Percentiles rank a stretch among this genome's conserved stretches.
These are phyloP conservation scores for Colletotrichum noveboracense DNA, from an alignment of 2,329 filamentous ascomycete genomes.

Conservation along the genomic window DNA sequence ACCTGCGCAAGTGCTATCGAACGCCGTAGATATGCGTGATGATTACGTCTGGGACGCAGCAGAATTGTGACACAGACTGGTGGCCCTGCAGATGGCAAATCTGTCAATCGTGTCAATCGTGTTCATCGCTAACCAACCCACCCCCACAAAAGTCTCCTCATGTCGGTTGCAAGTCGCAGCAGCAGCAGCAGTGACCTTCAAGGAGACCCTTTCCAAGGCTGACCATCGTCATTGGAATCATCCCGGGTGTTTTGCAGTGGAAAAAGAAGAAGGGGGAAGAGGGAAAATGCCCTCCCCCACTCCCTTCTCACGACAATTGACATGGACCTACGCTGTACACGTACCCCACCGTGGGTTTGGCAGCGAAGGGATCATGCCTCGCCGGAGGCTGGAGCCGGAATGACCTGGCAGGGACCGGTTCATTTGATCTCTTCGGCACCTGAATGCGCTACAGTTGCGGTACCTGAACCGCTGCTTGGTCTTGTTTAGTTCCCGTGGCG, in stretches of 20 bases:
- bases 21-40: neutral
- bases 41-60: neutral
- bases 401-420: neutral
- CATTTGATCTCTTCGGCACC: neutral
- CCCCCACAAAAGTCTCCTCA: constrained; percentile 6
- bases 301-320: neutral
- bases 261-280: neutral
- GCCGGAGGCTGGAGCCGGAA: neutral
- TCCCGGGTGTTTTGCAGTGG: neutral
- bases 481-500: neutral
- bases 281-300: neutral
- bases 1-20: neutral
- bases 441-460: neutral
- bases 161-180: neutral
- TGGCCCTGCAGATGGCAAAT: neutral
- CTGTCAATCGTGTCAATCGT: neutral
- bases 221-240: neutral
- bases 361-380: neutral
- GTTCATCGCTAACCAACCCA: neutral
- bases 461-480: neutral
- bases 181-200: neutral
- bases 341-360: neutral
- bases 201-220: neutral
- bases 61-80: neutral
- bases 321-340: neutral